phyloP scores from a whole-genome alignment of 2,329 filamentous ascomycete species.

The Paracamarosporium sp. region DNA sequence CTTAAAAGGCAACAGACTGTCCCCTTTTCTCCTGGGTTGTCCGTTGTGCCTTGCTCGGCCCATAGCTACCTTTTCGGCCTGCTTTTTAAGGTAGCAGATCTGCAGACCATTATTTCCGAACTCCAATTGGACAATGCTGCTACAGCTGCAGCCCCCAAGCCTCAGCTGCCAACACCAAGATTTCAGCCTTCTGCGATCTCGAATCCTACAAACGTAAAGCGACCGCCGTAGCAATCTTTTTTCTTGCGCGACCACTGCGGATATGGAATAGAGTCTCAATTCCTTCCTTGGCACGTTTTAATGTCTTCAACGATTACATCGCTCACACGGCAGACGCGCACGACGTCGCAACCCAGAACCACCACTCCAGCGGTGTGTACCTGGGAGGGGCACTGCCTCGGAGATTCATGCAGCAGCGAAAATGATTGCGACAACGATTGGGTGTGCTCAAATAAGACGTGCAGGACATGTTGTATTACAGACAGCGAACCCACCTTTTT shows the following conservation, averaged over 20 bases:
- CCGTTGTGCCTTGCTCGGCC: neutral
- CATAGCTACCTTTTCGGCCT: neutral
- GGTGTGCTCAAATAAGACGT: conserved; percentile 29
- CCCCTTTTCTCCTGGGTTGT: neutral
- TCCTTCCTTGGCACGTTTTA: neutral
- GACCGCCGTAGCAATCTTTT: neutral
- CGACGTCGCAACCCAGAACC: conserved; percentile 11
- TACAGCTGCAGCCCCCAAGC: neutral
- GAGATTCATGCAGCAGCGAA: conserved; percentile 25
- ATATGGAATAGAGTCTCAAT: neutral
- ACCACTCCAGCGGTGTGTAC: conserved; percentile 14
- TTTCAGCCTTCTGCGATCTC: neutral
- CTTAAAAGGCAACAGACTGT: neutral
- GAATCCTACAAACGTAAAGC: neutral
- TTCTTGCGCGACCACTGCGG: neutral
- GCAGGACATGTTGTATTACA: conserved; percentile 19
- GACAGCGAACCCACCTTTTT: neutral
- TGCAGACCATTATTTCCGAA: neutral
- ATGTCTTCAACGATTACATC: conserved; percentile 7
- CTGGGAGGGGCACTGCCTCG: conserved; percentile 19
- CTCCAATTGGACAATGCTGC: neutral
- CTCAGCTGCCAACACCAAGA: conserved; percentile 5
- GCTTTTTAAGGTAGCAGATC: neutral
- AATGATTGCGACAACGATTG: conserved; percentile 33
- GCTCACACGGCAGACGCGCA: neutral